These are phyloP conservation scores for Trichoderma sp. DNA, from an alignment of 2,329 filamentous ascomycete genomes.

Conservation along the genomic window DNA sequence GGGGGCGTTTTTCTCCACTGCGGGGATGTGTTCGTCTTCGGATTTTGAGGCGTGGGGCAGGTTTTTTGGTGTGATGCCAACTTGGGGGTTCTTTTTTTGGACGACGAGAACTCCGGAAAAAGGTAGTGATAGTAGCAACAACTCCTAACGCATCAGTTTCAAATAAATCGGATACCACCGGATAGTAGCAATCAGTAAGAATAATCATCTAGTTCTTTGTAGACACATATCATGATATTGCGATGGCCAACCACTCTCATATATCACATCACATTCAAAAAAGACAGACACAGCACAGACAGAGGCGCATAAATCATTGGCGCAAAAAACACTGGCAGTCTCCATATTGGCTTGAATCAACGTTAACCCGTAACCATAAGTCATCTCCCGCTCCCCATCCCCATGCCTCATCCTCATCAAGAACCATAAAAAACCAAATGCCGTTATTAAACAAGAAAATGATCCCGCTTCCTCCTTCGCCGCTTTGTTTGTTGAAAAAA, in stretches of 20 bases:
- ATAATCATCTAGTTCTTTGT: neutral
- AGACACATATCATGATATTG: neutral
- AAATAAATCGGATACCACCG: neutral
- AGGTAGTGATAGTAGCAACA: neutral
- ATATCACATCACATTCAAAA: neutral
- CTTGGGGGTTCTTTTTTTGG: neutral
- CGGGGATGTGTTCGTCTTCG: constrained; percentile 1
- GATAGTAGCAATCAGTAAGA: neutral
- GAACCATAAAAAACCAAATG: neutral
- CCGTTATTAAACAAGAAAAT: neutral
- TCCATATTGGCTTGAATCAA: constrained; percentile 8
- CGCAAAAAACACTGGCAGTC: neutral
- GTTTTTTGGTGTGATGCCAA: neutral
- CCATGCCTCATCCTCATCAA: constrained; percentile 3
- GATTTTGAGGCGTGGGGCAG: neutral
- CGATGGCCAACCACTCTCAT: neutral
- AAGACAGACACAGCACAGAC: neutral
- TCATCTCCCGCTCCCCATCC: neutral
- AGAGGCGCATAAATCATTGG: neutral
- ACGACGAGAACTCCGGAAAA: neutral
- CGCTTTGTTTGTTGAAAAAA: constrained; percentile 1
- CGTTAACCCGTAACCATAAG: neutral
- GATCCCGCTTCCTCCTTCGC: neutral
- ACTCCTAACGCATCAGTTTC: neutral
- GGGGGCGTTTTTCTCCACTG: neutral